phyloP scores from a whole-genome alignment of 1,284 basidiomycete genomes.

The Chalciporus sp. region DNA sequence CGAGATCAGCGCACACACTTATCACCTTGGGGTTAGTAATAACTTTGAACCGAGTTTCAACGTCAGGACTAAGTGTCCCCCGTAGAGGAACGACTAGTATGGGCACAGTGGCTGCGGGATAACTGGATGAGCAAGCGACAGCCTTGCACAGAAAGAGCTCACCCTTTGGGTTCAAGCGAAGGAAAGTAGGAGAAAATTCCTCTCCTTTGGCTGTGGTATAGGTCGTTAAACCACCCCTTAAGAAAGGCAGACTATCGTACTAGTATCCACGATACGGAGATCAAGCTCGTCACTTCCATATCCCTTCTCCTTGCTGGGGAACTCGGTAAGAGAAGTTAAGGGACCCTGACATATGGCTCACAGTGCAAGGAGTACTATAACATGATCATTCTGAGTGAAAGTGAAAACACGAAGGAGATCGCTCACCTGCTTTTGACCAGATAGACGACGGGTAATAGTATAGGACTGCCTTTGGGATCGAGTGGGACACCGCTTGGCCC shows the following conservation, averaged over 20 bases:
- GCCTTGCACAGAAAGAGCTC: constrained; percentile 7
- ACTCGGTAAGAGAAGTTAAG: not conserved
- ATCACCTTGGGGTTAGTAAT: constrained; percentile 73
- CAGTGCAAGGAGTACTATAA: constrained; percentile 51
- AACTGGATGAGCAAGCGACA: not conserved
- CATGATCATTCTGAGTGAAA: not conserved
- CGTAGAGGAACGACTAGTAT: constrained; percentile 81
- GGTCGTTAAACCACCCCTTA: not conserved
- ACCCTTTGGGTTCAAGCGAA: constrained; percentile 81
- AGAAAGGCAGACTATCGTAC: constrained; percentile 34
- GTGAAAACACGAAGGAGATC: not conserved
- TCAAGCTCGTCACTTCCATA: constrained; percentile 72
- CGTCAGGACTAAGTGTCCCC: constrained; percentile 69
- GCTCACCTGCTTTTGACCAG: constrained; percentile 65
- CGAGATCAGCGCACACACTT: not conserved
- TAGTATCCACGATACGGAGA: constrained; percentile 60
- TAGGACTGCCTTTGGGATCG: constrained; percentile 58
- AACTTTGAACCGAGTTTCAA: constrained; percentile 81
- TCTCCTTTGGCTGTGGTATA: constrained; percentile 58
- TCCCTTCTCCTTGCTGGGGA: constrained; percentile 66
- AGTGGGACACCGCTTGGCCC: not conserved
- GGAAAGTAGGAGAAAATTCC: constrained; percentile 64
- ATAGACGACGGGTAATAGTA: constrained; percentile 58
- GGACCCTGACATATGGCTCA: constrained; percentile 29
- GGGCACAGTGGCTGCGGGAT: constrained; percentile 70